phyloP scores from a whole-genome alignment of 2,329 filamentous ascomycete genomes.

The Monosporascus sp. region DNA sequence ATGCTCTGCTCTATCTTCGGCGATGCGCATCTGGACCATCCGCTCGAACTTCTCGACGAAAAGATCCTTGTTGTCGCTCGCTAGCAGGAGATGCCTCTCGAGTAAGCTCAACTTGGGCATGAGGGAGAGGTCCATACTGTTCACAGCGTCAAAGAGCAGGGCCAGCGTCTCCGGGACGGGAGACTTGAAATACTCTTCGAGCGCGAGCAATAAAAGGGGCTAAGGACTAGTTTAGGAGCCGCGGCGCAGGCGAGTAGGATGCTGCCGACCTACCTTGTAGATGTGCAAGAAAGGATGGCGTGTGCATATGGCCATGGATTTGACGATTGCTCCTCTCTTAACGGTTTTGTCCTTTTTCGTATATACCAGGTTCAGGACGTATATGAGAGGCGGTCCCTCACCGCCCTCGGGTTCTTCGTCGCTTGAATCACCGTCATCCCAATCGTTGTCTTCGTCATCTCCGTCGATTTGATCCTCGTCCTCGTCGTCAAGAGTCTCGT shows the following conservation, averaged over 20 bases:
- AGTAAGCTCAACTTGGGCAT: conserved; percentile 81
- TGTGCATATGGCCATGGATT: conserved; percentile 98
- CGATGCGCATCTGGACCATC: conserved; percentile 80
- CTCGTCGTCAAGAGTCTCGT: conserved; percentile 35
- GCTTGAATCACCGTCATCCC: conserved; percentile 41
- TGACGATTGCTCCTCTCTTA: conserved; percentile 90
- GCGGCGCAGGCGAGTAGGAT: conserved; percentile 1
- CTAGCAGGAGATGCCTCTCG: conserved; percentile 80
- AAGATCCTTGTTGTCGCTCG: conserved; percentile 89
- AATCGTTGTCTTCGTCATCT: conserved; percentile 41
- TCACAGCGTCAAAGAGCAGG: conserved; percentile 85
- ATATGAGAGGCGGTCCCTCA: conserved; percentile 88
- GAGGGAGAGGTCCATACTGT: conserved; percentile 91
- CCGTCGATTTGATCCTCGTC: conserved; percentile 43
- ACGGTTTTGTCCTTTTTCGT: conserved; percentile 93
- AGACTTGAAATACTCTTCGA: conserved; percentile 95
- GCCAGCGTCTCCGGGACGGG: conserved; percentile 84
- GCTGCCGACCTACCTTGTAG: conserved; percentile 66
- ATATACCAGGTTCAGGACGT: conserved; percentile 95
- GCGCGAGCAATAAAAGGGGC: conserved; percentile 81
- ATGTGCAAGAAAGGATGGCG: conserved; percentile 97
- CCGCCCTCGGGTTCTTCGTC: conserved; percentile 63
- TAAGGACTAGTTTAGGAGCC: conserved; percentile 28
- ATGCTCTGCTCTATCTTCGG: conserved; percentile 51
- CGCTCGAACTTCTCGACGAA: conserved; percentile 97